These are phyloP conservation scores for Colletotrichum sp. DNA, from an alignment of 2,329 filamentous ascomycete species.

Conservation along the genomic window DNA sequence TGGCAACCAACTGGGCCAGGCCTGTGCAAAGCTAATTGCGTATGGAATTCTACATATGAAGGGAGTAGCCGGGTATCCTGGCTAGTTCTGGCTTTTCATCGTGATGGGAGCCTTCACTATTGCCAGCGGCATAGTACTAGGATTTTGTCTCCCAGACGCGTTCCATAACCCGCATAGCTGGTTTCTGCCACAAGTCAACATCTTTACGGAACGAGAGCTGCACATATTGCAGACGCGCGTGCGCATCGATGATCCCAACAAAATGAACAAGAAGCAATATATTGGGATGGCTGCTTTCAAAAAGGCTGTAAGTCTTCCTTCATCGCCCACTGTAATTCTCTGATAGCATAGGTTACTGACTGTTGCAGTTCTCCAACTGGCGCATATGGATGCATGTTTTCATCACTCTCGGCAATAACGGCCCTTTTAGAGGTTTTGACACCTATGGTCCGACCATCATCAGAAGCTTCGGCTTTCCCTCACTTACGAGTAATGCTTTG, in stretches of 20 bases:
- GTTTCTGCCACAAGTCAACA: constrained; percentile 37
- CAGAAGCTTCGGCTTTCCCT: constrained; percentile 54
- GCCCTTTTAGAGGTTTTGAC: constrained; percentile 51
- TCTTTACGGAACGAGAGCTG: constrained; percentile 44
- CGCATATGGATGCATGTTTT: constrained; percentile 57
- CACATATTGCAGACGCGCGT: constrained; percentile 48
- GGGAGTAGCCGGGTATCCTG: constrained; percentile 49
- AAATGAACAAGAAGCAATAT: constrained; percentile 52
- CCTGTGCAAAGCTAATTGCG: constrained; percentile 44
- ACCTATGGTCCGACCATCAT: constrained; percentile 62
- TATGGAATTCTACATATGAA: constrained; percentile 55
- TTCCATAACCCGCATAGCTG: constrained; percentile 47
- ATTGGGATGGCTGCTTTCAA: constrained; percentile 51
- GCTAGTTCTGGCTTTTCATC: constrained; percentile 64
- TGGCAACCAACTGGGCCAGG: constrained; percentile 57
- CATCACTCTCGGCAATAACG: constrained; percentile 54
- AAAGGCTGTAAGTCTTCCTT: constrained; percentile 36
- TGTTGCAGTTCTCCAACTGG: constrained; percentile 49
- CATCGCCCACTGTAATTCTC: background rate
- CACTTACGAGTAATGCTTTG: constrained; percentile 56
- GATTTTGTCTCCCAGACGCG: constrained; percentile 49
- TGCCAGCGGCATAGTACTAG: constrained; percentile 43
- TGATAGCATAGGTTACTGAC: too few species aligned
- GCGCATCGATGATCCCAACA: constrained; percentile 47
- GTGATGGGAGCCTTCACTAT: constrained; percentile 61